A percentile compares a stretch with the other conserved stretches of the same genome.
Evolutionary conservation across 176 grass and related monocot genomes (phyloP).

Genomic region (Triticum aestivum): DNA sequence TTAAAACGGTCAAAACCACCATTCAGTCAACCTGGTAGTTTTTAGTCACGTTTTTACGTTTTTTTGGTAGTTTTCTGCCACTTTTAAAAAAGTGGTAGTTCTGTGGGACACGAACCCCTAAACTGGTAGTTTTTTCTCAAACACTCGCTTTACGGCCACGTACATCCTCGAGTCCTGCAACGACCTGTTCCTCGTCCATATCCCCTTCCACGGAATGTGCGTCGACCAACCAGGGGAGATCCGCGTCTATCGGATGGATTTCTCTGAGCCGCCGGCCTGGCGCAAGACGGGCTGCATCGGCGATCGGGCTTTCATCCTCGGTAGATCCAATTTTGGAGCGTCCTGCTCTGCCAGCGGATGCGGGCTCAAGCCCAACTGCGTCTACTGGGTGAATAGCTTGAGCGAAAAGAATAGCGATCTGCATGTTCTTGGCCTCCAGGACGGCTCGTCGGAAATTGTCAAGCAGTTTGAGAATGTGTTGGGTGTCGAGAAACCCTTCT

Average conservation of each 20-base stretch:
- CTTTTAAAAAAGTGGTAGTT: no score
- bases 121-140: no score
- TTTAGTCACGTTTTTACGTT: no score
- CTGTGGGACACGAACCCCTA: no score
- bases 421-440: not conserved
- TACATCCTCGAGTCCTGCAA: not conserved
- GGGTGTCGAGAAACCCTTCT: not conserved
- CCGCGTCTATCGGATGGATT: no score
- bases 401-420: not conserved
- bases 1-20: no score
- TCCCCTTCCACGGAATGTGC: not conserved
- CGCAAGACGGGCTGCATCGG: no score
- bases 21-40: no score
- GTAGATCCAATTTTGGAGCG: not conserved
- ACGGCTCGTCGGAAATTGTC: not conserved
- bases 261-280: no score
- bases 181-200: no score
- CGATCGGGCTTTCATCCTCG: not conserved
- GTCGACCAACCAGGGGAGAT: not conserved
- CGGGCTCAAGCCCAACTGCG: not conserved
- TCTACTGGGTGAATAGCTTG: conserved; percentile 1
- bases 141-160: not conserved
- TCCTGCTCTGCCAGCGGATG: not conserved
- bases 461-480: not conserved
- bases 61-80: no score